Base-by-base conservation (phyloP, 2,329 filamentous ascomycete species). In the Ilyonectria destructans region DNA sequence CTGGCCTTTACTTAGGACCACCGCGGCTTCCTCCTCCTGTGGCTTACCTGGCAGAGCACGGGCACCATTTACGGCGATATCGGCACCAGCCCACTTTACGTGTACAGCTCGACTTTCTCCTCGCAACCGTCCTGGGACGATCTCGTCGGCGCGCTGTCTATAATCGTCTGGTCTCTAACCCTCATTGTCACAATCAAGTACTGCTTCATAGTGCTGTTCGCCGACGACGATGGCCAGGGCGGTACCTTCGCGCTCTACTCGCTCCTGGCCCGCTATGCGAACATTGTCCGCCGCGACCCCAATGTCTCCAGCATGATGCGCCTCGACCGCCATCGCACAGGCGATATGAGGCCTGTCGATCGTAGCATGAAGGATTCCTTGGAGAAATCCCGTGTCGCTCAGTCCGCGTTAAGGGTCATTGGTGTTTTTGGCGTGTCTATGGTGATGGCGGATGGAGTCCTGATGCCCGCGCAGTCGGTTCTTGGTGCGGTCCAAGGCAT, bases 21-120 rank as follows among this genome's bases (percentile, higher is more conserved):
- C 26, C 26, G 26, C 26, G 75, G 77, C 23, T 45, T 73, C 40
- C 43, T 78, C 17, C 65, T 78, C 48, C 37, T 77, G 23, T 78
- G 87, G 86, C 84, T 91, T 51, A 86, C 89, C 26, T 92, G 91
- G 75, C 90, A 92, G 79, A 89, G 87, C 3, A 87, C 86, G 33
- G 90, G 91, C 58, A 89, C 91, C 46, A 92, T 92, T 58, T 92
- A 93, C 69, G 91, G 91, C 26, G 91, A 93, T 71, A 92, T 92
- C 74, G 91, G 90, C 64, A 87, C 85, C 19, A 89, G 86, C 67
- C 90, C 90, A 17, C 87, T 93, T n/a, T 93, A 93, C 74, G 91
- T 93, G 19, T 93, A 83, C 78, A 92, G 90, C 19, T 90, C 88
- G n/a, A 92, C 89, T 1, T 93, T 93, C 74, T 82, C 85, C 29